These are phyloP conservation scores for Mucor racemosus DNA, from an alignment of 371 early-diverging fungal species.

Conservation along the genomic window DNA sequence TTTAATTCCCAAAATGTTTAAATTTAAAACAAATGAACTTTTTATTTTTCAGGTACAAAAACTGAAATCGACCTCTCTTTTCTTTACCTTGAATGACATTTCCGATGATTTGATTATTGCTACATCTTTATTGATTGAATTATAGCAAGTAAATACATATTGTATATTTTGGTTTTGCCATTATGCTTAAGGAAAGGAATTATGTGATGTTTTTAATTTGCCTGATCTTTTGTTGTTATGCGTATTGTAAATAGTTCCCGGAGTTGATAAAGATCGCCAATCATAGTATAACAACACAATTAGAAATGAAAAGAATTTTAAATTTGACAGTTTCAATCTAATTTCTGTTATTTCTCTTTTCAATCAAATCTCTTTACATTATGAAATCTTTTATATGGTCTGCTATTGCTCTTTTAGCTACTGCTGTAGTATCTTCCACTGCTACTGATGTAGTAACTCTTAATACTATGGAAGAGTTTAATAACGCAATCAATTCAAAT, in stretches of 20 bases:
- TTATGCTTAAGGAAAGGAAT: neutral
- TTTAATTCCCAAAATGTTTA: neutral
- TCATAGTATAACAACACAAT: neutral
- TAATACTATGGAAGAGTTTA: slow-evolving; percentile 55
- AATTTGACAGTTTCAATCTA: slow-evolving; percentile 1
- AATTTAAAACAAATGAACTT: no score
- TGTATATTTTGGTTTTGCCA: no score
- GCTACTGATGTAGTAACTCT: slow-evolving; percentile 5
- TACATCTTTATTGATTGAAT: no score
- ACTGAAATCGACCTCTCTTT: no score
- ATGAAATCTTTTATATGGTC: slow-evolving; percentile 12
- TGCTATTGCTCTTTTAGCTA: neutral
- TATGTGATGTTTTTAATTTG: neutral
- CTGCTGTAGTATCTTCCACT: neutral
- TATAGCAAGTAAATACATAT: no score
- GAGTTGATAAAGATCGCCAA: neutral
- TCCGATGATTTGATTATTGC: no score
- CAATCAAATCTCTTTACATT: neutral
- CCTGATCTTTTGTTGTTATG: neutral
- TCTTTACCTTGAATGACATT: no score
- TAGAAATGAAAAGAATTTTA: neutral
- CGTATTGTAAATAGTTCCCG: neutral
- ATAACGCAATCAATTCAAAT: slow-evolving; percentile 59
- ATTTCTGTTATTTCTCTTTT: neutral
- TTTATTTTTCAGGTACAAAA: no score